These are phyloP conservation scores for Pseudocercospora fuligena DNA, from an alignment of 2,329 filamentous ascomycete genomes.

Conservation along the genomic window DNA sequence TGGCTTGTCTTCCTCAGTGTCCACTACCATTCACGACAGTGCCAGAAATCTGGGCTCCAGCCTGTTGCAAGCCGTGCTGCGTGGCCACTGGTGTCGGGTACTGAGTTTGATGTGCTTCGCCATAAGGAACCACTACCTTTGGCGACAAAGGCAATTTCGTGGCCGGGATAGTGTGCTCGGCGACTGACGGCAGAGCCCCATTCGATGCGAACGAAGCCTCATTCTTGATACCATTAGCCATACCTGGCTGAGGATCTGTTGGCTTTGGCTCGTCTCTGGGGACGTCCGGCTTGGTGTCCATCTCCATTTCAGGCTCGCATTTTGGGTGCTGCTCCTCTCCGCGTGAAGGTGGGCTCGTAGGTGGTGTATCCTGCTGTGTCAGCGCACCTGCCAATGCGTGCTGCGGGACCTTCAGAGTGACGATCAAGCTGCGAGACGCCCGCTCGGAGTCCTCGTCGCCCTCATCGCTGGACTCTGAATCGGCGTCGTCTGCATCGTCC, in stretches of 20 bases:
- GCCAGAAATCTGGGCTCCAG: slow-evolving; percentile 4
- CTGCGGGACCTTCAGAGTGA: slow-evolving; percentile 63
- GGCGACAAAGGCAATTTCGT: slow-evolving; percentile 15
- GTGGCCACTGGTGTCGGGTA: slow-evolving; percentile 6
- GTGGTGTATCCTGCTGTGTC: slow-evolving; percentile 24
- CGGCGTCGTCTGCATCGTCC: slow-evolving; percentile 58
- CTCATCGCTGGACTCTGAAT: slow-evolving; percentile 52
- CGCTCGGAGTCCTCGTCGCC: slow-evolving; percentile 33
- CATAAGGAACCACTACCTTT: slow-evolving; percentile 17
- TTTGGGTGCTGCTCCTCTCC: slow-evolving; percentile 10
- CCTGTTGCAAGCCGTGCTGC: slow-evolving; percentile 8
- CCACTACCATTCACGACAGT: slow-evolving; percentile 6
- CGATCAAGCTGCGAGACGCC: slow-evolving; percentile 64
- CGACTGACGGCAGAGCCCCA: slow-evolving; percentile 7
- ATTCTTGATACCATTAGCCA: slow-evolving; percentile 4
- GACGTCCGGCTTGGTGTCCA: neutral
- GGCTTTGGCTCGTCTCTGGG: neutral
- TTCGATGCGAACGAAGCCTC: slow-evolving; percentile 2
- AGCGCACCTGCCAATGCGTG: neutral
- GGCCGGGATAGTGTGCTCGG: slow-evolving; percentile 17
- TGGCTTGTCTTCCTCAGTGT: neutral
- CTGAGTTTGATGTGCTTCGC: slow-evolving; percentile 6
- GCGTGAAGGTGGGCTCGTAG: slow-evolving; percentile 27
- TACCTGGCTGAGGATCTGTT: neutral
- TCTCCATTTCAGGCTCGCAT: slow-evolving; percentile 8